These are phyloP conservation scores for Saturnispora sekii DNA, from an alignment of 805 yeast genomes.

Conservation along the genomic window DNA sequence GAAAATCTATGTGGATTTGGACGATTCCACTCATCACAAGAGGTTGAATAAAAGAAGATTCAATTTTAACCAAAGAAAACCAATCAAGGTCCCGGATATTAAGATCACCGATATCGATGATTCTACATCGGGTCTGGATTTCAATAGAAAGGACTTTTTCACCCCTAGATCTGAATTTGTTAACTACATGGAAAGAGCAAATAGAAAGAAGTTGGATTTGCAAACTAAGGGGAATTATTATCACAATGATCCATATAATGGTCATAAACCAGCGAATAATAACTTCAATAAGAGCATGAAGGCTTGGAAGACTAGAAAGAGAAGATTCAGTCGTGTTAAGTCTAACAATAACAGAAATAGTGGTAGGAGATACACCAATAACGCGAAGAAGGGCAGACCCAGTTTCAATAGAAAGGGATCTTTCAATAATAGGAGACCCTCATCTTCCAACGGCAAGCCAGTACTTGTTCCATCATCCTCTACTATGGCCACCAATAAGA, in stretches of 20 bases:
- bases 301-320: constrained; percentile 24
- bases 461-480: too few species aligned
- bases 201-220: constrained; percentile 18
- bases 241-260: not conserved
- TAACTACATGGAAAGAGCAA: constrained; percentile 61
- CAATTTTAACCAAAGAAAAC: constrained; percentile 19
- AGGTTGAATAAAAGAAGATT: constrained; percentile 10
- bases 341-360: constrained; percentile 10
- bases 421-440: constrained; percentile 1
- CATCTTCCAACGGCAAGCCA: constrained; percentile 1
- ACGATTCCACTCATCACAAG: not conserved
- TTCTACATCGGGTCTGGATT: constrained; percentile 21
- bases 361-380: constrained; percentile 11
- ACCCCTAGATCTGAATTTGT: constrained; percentile 69
- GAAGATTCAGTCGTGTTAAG: constrained; percentile 16
- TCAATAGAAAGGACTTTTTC: constrained; percentile 62
- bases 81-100: constrained; percentile 22
- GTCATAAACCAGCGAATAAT: not conserved
- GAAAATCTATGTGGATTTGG: constrained; percentile 6
- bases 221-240: constrained; percentile 11
- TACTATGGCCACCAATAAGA: too few species aligned
- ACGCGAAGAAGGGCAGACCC: constrained; percentile 13
- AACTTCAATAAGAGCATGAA: constrained; percentile 17
- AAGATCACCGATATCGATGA: constrained; percentile 15
- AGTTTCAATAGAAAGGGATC: constrained; percentile 7